Conservation (phyloP, 805 yeast species). For the Jamesozyma lodderae region DNA sequence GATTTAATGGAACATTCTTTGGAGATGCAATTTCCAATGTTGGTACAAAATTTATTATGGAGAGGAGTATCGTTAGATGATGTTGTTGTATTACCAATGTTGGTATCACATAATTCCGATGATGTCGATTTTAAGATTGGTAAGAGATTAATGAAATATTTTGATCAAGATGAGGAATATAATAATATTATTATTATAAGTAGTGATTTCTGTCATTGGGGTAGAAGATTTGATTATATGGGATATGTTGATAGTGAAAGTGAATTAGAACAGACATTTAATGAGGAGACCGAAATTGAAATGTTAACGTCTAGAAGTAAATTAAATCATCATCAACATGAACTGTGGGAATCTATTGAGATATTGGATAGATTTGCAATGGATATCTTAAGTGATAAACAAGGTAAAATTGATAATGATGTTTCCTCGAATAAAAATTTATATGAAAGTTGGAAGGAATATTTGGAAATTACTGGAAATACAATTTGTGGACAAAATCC, state of each 20-base stretch:
- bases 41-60: conserved; percentile 42
- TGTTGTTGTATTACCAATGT: conserved; percentile 62
- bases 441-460: conserved; percentile 52
- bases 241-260: conserved; percentile 34
- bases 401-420: conserved; percentile 21
- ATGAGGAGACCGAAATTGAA: conserved; percentile 29
- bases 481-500: conserved; percentile 94
- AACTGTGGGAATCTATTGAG: conserved; percentile 68
- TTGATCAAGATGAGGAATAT: conserved; percentile 48
- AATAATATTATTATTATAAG: conserved; percentile 65
- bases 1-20: conserved; percentile 88
- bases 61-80: conserved; percentile 27
- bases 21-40: conserved; percentile 83
- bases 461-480: conserved; percentile 64
- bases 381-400: conserved; percentile 33
- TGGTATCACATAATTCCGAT: conserved; percentile 57
- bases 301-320: conserved; percentile 23
- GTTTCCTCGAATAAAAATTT: conserved; percentile 36
- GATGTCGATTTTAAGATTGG: conserved; percentile 40
- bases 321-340: conserved; percentile 29
- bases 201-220: conserved; percentile 97
- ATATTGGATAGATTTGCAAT: conserved; percentile 63
- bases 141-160: conserved; percentile 40
- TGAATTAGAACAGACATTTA: conserved; percentile 24
- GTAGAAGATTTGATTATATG: conserved; percentile 52